Evolutionary conservation across 192 early-diverging fungal species (phyloP).

Genomic region (Coemansia sp.): DNA sequence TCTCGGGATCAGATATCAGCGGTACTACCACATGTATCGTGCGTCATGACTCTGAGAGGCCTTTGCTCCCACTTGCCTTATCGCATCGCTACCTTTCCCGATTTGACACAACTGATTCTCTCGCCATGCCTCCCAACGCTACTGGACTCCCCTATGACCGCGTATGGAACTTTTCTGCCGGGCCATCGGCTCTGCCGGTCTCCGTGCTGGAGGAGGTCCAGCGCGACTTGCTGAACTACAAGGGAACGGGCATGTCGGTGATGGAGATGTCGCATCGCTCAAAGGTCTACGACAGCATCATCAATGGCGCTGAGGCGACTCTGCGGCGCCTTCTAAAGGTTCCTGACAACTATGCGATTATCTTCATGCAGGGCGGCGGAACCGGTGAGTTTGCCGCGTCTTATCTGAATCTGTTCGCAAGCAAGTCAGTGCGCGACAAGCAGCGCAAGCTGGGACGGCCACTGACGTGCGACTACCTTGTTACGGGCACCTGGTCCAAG

Average conservation of each 20-base stretch:
- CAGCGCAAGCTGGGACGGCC: conserved; percentile 40
- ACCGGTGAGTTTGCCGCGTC: conserved; percentile 88
- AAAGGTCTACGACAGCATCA: conserved; percentile 72
- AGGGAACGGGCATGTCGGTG: conserved; percentile 81
- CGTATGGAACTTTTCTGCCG: conserved; percentile 84
- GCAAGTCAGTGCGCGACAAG: conserved; percentile 48
- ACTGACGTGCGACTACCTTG: conserved; percentile 80
- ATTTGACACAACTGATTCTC: neutral
- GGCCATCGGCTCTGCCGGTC: conserved; percentile 85
- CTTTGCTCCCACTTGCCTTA: neutral
- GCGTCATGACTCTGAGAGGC: neutral
- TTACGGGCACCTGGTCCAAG: conserved; percentile 89
- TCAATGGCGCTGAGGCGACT: conserved; percentile 69
- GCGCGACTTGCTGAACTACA: conserved; percentile 77
- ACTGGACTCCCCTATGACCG: conserved; percentile 29
- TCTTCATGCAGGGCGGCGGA: conserved; percentile 96
- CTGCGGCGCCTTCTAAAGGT: conserved; percentile 73
- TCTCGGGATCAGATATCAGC: neutral
- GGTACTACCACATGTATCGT: neutral
- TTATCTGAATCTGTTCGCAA: conserved; percentile 84
- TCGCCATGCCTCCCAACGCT: conserved; percentile 16
- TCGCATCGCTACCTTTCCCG: neutral
- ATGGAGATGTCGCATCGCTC: conserved; percentile 97
- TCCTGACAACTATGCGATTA: conserved; percentile 84
- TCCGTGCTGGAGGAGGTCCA: conserved; percentile 83